phyloP scores from a whole-genome alignment of 2,329 filamentous ascomycete species.

The Exophiala bonariae region DNA sequence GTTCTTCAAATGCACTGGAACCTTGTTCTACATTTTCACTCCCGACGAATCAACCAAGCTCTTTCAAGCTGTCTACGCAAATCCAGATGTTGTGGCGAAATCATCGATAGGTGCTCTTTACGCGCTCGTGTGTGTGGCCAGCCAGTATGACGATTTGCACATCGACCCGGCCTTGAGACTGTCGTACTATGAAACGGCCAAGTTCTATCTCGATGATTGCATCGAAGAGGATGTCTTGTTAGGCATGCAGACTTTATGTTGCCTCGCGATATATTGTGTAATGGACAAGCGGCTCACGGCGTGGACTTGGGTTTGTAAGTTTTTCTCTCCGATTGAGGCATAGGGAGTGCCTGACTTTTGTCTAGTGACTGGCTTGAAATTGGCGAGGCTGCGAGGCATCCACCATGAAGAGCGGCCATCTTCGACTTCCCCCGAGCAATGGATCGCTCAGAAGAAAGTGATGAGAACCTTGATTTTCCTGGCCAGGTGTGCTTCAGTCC shows the following conservation, averaged over 20 bases:
- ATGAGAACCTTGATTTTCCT: slow-evolving; percentile 6
- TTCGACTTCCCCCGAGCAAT: no score
- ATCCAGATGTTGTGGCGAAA: not conserved
- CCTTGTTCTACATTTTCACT: slow-evolving; percentile 4
- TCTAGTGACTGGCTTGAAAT: no score
- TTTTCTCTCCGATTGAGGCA: no score
- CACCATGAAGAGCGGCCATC: no score
- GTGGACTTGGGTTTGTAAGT: slow-evolving; percentile 6
- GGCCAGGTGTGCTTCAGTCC: not conserved
- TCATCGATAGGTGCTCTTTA: slow-evolving; percentile 1
- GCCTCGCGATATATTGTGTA: slow-evolving; percentile 1
- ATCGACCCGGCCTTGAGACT: slow-evolving; percentile 1
- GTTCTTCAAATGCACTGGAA: slow-evolving; percentile 6
- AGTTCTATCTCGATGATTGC: slow-evolving; percentile 3
- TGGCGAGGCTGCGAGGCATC: no score
- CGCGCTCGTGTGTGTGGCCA: slow-evolving; percentile 2
- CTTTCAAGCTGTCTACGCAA: not conserved
- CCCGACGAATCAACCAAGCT: not conserved
- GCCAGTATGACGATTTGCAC: slow-evolving; percentile 2
- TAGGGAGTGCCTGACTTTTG: no score
- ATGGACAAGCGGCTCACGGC: slow-evolving; percentile 3
- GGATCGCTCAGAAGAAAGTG: slow-evolving; percentile 3
- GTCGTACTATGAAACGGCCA: slow-evolving; percentile 6
- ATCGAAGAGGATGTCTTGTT: slow-evolving; percentile 5
- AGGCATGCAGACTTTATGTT: slow-evolving; percentile 1